Evolutionary conservation across 208 protist species (phyloP), one percentile per base, ranked within the genome.

Genomic region (Leishmania major): DNA sequence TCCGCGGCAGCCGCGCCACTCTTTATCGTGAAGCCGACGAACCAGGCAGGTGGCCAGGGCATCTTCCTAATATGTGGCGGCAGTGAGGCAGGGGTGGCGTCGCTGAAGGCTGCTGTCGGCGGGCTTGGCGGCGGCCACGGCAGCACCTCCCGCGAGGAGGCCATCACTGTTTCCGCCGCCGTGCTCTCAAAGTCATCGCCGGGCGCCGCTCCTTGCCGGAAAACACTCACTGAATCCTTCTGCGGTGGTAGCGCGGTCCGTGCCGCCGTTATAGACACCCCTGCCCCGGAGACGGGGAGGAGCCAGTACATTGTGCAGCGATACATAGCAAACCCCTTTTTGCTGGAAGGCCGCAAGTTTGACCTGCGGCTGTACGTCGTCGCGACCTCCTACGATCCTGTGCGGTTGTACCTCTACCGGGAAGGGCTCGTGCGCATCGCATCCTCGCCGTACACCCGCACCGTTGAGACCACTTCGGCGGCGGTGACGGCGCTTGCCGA

Each of bases 311-410:
- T 98, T 15, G 90, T 97, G 17, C 94, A 98, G 89, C 78, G 86
- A 0, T 98, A 98, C 83, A 69, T 97, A 0, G 59, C 78, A 6
- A 83, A 98, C 64, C 95, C 97, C 15, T 89, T 95, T 35, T 77
- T 98, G 25, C 77, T 98, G 70, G 78, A 96, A 35, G 94, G 95
- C 7, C 95, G 97, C 87, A 99, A 99, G 86, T 98, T 98, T 77
- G 97, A 99, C 78, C 87, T 99, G 37, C 95, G 97, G 5, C 81
- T 99, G 10, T 99, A 99, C 84, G 94, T 97, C 17, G 87, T 96
- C 45, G 93, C 98, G 69, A 99, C 97, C 10, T 93, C 87, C 31
- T 96, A 92, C 81, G 80, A 86, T 60, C 97, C 97, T 19, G 82
- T 98, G 19, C 89, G 92, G 2, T 51, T 92, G 17, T 98, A 98